A percentile compares a stretch with the other conserved stretches of the same genome.
Conservation (phyloP, 768 basidiomycete species). For the Mycena amicta region DNA sequence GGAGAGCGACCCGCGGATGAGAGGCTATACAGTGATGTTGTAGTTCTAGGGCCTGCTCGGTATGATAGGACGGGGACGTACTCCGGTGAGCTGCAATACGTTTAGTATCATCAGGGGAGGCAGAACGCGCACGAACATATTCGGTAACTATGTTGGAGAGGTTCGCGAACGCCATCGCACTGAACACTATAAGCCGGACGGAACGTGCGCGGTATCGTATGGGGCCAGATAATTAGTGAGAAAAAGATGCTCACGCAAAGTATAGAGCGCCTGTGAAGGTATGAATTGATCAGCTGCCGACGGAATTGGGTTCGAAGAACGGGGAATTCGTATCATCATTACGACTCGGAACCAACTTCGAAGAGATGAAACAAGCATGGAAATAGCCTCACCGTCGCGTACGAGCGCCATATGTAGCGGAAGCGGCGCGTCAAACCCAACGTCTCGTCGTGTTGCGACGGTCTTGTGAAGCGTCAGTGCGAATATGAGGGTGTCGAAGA, state of each 20-base stretch:
- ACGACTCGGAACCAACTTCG: neutral
- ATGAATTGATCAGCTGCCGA: neutral
- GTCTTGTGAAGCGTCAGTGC: neutral
- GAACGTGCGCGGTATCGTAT: neutral
- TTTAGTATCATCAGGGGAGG: neutral
- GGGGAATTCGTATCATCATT: too few relatives aligned
- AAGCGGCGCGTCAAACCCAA: neutral
- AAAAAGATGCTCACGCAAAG: constrained; percentile 3
- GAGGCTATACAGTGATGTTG: neutral
- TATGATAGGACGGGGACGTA: too few relatives aligned
- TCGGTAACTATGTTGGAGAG: neutral
- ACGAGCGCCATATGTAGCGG: neutral
- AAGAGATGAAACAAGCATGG: neutral
- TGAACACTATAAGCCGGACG: neutral
- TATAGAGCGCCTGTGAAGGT: neutral
- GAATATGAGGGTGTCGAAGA: neutral
- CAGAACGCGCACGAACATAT: neutral
- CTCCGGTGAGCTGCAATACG: neutral
- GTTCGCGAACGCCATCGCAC: neutral
- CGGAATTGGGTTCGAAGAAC: neutral
- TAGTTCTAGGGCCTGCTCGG: too few relatives aligned
- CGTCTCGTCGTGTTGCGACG: neutral
- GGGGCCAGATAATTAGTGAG: too few relatives aligned
- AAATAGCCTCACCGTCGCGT: neutral
- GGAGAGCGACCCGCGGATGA: neutral